Percentiles rank a stretch among this genome's conserved stretches.
phyloP scores from a whole-genome alignment of 2,329 filamentous ascomycete genomes.

The Xenoacremonium recifei region DNA sequence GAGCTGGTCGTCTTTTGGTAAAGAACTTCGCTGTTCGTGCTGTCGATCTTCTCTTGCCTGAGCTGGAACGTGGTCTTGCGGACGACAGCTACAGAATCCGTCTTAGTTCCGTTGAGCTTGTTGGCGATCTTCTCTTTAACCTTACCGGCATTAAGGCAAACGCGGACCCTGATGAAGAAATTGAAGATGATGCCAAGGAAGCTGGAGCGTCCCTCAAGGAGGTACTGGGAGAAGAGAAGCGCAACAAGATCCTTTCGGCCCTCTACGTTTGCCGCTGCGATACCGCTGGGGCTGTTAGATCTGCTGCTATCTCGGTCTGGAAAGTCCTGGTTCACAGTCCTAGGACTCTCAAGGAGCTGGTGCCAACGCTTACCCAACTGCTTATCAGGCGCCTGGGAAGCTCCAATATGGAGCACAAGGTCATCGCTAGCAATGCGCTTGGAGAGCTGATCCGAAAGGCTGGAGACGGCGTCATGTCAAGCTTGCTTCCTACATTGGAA shows the following conservation, averaged over 20 bases:
- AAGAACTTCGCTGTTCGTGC: constrained; percentile 97
- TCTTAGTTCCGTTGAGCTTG: constrained; percentile 95
- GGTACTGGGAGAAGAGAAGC: constrained; percentile 90
- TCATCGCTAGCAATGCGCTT: constrained; percentile 95
- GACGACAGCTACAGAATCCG: constrained; percentile 97
- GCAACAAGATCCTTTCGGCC: constrained; percentile 95
- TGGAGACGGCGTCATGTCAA: constrained; percentile 88
- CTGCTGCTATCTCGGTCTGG: constrained; percentile 90
- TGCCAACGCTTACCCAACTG: constrained; percentile 90
- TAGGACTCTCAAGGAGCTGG: constrained; percentile 88
- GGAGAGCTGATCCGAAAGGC: constrained; percentile 97
- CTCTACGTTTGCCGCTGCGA: constrained; percentile 97
- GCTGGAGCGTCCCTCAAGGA: constrained; percentile 92
- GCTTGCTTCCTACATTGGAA: constrained; percentile 84
- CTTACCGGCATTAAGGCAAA: constrained; percentile 89
- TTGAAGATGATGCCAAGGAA: constrained; percentile 73
- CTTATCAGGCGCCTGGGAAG: constrained; percentile 92
- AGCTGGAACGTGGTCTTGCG: constrained; percentile 93
- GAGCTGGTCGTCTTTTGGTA: constrained; percentile 88
- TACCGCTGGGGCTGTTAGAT: constrained; percentile 86
- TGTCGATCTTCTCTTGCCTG: constrained; percentile 89
- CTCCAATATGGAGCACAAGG: constrained; percentile 97
- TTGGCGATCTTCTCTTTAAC: constrained; percentile 96
- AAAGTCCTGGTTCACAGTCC: constrained; percentile 94
- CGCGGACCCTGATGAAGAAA: constrained; percentile 75